Conservation (phyloP, 2,329 filamentous ascomycete genomes). For the Byssochlamys sp. region DNA sequence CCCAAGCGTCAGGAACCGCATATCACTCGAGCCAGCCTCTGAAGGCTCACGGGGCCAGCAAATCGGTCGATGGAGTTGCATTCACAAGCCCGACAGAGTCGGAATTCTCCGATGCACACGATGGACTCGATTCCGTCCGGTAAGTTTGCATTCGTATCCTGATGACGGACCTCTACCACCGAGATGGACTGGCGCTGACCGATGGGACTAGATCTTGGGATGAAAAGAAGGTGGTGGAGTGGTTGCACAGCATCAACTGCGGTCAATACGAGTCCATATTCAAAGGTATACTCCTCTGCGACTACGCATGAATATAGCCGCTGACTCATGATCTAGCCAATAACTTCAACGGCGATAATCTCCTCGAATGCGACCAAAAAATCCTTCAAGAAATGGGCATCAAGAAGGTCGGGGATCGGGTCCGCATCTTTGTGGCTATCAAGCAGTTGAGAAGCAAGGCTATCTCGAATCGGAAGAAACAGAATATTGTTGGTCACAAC, state of each 20-base stretch:
- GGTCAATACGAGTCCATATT: constrained; percentile 88
- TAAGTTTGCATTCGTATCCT: constrained; percentile 29
- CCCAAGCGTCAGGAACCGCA: constrained; percentile 25
- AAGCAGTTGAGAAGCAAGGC: constrained; percentile 72
- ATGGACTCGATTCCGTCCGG: constrained; percentile 65
- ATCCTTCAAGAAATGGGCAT: constrained; percentile 96
- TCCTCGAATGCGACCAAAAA: constrained; percentile 93
- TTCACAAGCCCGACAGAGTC: constrained; percentile 83
- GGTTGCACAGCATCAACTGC: constrained; percentile 82
- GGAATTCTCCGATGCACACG: constrained; percentile 72
- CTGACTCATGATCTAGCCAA: constrained; percentile 48
- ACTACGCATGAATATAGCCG: not conserved
- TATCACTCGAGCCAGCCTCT: constrained; percentile 21
- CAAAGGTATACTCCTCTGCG: constrained; percentile 43
- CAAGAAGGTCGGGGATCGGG: constrained; percentile 91
- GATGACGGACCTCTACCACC: not conserved
- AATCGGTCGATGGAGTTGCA: constrained; percentile 24
- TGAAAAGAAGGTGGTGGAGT: constrained; percentile 83
- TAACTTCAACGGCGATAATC: constrained; percentile 93
- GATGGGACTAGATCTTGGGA: constrained; percentile 57
- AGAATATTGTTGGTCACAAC: constrained; percentile 61
- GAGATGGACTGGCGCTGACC: constrained; percentile 11
- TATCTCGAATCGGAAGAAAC: constrained; percentile 67
- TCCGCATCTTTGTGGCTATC: constrained; percentile 77
- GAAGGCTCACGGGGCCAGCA: constrained; percentile 19